These are phyloP conservation scores for Meripilus lineatus DNA, from an alignment of 1,284 basidiomycete species.

Conservation along the genomic window DNA sequence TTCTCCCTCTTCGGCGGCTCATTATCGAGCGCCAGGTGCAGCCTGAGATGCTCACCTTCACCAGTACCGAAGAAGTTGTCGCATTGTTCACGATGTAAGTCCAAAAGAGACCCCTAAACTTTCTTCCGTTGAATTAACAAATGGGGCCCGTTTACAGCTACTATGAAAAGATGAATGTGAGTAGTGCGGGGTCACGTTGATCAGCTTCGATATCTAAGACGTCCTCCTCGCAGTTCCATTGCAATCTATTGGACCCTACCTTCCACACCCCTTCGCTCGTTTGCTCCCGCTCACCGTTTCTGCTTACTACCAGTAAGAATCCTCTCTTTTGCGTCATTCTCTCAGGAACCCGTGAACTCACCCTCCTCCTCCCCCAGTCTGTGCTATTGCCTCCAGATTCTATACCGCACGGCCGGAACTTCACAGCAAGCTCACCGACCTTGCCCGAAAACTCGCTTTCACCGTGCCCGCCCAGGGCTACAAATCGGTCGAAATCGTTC, in stretches of 20 bases:
- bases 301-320: constrained; percentile 84
- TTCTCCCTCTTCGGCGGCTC: constrained; percentile 77
- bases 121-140: not conserved
- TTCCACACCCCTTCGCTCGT: constrained; percentile 92
- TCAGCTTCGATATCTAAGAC: constrained; percentile 12
- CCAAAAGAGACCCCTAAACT: not conserved
- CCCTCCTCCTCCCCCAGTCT: constrained; percentile 49
- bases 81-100: constrained; percentile 90
- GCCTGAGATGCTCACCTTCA: constrained; percentile 87
- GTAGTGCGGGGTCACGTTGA: constrained; percentile 20
- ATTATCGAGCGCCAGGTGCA: constrained; percentile 88
- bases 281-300: constrained; percentile 87
- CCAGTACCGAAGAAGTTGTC: constrained; percentile 79
- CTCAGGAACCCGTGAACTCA: constrained; percentile 1
- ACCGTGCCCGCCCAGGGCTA: constrained; percentile 81
- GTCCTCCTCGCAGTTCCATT: constrained; percentile 50
- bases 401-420: constrained; percentile 83
- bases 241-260: constrained; percentile 70
- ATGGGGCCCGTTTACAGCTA: constrained; percentile 50
- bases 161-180: constrained; percentile 73
- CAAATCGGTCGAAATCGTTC: constrained; percentile 95
- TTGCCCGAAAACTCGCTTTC: constrained; percentile 91
- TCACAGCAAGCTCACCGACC: constrained; percentile 74
- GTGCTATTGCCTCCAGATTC: constrained; percentile 90
- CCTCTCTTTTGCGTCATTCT: constrained; percentile 5